phyloP scores from a whole-genome alignment of 2,329 filamentous ascomycete genomes.

The Penicillium hordei region DNA sequence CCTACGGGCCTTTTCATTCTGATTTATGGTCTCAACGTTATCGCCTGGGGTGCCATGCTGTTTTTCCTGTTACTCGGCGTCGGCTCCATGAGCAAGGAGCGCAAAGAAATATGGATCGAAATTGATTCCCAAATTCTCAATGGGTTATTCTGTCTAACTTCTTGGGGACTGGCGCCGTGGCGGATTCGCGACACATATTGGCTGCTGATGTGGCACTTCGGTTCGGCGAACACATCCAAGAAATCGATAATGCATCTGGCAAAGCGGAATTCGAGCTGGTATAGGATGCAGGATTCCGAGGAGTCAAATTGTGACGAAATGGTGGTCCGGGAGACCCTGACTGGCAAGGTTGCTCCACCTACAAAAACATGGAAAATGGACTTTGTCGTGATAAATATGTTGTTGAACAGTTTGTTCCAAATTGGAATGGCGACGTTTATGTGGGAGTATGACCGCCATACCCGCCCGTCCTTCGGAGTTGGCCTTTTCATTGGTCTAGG shows the following conservation, averaged over 20 bases:
- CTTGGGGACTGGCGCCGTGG: constrained; percentile 1
- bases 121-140: constrained; percentile 3
- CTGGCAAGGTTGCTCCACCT: background rate
- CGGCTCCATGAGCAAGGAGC: background rate
- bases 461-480: background rate
- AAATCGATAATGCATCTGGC: background rate
- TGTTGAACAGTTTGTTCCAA: background rate
- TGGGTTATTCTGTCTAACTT: background rate
- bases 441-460: background rate
- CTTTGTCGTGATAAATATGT: background rate
- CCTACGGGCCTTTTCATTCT: background rate
- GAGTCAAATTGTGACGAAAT: background rate
- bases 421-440: background rate
- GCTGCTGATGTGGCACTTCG: background rate
- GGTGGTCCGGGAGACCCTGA: background rate
- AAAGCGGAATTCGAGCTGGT: background rate
- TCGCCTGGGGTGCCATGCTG: constrained; percentile 6
- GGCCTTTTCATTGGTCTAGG: background rate
- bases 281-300: background rate
- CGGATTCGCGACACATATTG: constrained; percentile 1
- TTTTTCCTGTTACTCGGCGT: background rate
- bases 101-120: constrained; percentile 3
- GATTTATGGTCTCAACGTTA: constrained; percentile 2
- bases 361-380: background rate
- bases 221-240: background rate